Conservation (phyloP, 331 rosid genomes). For the Arachis monticola region DNA sequence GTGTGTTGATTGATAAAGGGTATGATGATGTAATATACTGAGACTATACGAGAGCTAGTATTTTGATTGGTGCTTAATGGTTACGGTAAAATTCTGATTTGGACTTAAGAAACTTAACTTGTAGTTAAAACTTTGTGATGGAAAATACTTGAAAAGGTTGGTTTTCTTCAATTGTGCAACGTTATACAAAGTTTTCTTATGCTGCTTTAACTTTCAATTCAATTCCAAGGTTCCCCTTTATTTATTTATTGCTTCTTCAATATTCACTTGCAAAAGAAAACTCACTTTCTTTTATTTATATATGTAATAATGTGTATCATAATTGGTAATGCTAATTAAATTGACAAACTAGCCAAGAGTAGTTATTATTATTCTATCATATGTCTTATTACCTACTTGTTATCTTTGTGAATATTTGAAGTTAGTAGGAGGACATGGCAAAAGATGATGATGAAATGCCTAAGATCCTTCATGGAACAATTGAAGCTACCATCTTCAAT, state of each 20-base stretch:
- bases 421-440: slow-evolving; percentile 33
- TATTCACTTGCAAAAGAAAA: slow-evolving; percentile 34
- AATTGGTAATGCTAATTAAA: slow-evolving; percentile 29
- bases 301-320: slow-evolving; percentile 8
- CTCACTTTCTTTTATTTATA: slow-evolving; percentile 29
- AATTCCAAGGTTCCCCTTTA: slow-evolving; percentile 51
- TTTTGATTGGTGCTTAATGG: slow-evolving; percentile 27
- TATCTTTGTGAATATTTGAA: slow-evolving; percentile 26
- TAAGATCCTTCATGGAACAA: slow-evolving; percentile 84
- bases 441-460: slow-evolving; percentile 68
- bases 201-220: slow-evolving; percentile 49
- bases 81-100: slow-evolving; percentile 41
- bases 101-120: slow-evolving; percentile 60
- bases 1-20: slow-evolving; percentile 20
- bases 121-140: slow-evolving; percentile 56
- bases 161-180: slow-evolving; percentile 54
- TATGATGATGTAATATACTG: background rate
- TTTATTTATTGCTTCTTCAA: slow-evolving; percentile 38
- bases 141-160: slow-evolving; percentile 55
- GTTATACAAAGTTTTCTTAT: slow-evolving; percentile 64
- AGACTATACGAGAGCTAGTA: background rate
- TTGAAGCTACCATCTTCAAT: slow-evolving; percentile 89
- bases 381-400: background rate
- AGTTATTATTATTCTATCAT: too few relatives aligned
- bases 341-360: background rate